Evolutionary conservation across 2,329 filamentous ascomycete genomes (phyloP).

Genomic region (Chlorencoelia australis): DNA sequence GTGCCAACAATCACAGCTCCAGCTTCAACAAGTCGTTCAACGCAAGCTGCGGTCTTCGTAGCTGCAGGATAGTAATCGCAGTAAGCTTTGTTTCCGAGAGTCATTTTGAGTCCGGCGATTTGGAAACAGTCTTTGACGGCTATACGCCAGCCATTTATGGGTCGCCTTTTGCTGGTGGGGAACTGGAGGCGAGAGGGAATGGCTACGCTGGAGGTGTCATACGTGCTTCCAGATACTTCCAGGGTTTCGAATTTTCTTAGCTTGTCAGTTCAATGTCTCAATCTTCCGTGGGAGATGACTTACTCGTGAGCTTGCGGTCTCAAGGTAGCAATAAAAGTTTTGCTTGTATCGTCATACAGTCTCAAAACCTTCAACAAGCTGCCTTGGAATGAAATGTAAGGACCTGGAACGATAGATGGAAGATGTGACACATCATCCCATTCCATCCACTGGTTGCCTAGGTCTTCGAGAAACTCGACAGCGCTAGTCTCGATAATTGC

Average conservation of each 20-base stretch:
- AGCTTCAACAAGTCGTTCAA: background rate
- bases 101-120: background rate
- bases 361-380: background rate
- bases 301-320: background rate
- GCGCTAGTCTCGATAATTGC: background rate
- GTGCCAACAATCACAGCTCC: slow-evolving; percentile 1
- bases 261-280: background rate
- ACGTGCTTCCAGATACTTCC: background rate
- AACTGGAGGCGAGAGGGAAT: background rate
- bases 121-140: slow-evolving; percentile 3
- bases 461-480: background rate
- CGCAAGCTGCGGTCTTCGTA: background rate
- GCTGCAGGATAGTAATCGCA: background rate
- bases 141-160: background rate
- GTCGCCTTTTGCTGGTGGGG: background rate
- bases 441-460: background rate
- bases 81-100: slow-evolving; percentile 3
- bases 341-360: background rate
- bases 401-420: background rate
- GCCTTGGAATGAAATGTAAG: background rate
- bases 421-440: background rate
- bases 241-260: background rate
- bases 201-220: background rate
- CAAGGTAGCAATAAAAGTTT: background rate
- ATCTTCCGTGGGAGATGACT: background rate